A percentile compares a stretch with the other conserved stretches of the same genome.
Conservation (phyloP, 1,139 yeast species). For the Spathaspora sp. region DNA sequence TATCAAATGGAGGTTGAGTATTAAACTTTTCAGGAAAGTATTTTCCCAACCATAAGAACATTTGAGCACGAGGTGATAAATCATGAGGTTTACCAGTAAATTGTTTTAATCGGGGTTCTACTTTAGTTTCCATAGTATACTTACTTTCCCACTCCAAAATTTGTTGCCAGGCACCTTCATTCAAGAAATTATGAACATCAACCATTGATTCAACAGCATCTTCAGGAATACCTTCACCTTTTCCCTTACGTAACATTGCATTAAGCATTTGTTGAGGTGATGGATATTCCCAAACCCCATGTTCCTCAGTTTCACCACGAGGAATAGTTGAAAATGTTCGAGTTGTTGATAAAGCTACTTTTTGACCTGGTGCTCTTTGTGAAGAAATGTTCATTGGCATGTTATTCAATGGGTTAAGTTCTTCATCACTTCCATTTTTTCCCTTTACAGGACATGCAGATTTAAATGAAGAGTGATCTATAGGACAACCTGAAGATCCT, state of each 20-base stretch:
- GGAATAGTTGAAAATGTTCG: slow-evolving; percentile 87
- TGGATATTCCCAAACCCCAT: slow-evolving; percentile 96
- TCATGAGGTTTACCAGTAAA: slow-evolving; percentile 94
- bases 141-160: slow-evolving; percentile 85
- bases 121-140: slow-evolving; percentile 48
- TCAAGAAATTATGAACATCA: slow-evolving; percentile 90
- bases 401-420: slow-evolving; percentile 77
- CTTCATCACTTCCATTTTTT: slow-evolving; percentile 19
- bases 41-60: slow-evolving; percentile 64
- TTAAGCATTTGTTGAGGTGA: slow-evolving; percentile 98
- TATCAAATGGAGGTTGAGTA: slow-evolving; percentile 87
- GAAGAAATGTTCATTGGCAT: slow-evolving; percentile 78
- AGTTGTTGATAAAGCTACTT: slow-evolving; percentile 71
- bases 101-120: slow-evolving; percentile 73
- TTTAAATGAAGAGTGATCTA: slow-evolving; percentile 21
- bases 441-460: slow-evolving; percentile 12
- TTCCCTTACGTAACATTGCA: slow-evolving; percentile 94
- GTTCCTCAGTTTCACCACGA: slow-evolving; percentile 62
- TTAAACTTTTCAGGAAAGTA: slow-evolving; percentile 73
- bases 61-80: slow-evolving; percentile 81
- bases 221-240: slow-evolving; percentile 81
- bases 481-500: slow-evolving; percentile 29
- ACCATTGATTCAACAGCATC: slow-evolving; percentile 98
- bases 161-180: slow-evolving; percentile 98
- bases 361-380: slow-evolving; percentile 78